Conservation (phyloP, 257 asterid species). For the Haberlea rhodopensis region DNA sequence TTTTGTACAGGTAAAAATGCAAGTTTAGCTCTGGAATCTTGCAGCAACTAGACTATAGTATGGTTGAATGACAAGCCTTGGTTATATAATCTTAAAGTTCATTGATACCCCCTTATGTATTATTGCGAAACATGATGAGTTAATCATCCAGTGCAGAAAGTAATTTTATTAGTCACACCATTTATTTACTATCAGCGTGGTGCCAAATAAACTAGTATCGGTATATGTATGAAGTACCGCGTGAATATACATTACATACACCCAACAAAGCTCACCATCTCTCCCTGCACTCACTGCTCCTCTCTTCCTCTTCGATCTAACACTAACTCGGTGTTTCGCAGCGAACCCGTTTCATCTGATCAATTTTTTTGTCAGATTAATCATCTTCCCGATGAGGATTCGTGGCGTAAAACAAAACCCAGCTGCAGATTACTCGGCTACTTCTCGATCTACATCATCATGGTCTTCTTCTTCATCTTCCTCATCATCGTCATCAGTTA, state of each 20-base stretch:
- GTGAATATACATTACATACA: not conserved
- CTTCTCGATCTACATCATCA: constrained; percentile 26
- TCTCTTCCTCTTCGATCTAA: constrained; percentile 14
- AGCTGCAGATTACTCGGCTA: constrained; percentile 7
- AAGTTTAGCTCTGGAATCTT: too few relatives aligned
- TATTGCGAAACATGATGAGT: too few relatives aligned
- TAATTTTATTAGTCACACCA: too few relatives aligned
- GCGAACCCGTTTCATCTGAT: constrained; percentile 17
- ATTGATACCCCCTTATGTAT: too few relatives aligned
- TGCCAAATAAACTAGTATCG: too few relatives aligned
- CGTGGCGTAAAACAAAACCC: constrained; percentile 28
- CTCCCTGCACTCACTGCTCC: not conserved
- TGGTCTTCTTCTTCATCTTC: constrained; percentile 37
- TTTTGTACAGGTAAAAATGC: too few relatives aligned
- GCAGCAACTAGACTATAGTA: too few relatives aligned
- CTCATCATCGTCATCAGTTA: constrained; percentile 48
- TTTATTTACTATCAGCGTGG: too few relatives aligned
- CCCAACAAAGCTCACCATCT: not conserved
- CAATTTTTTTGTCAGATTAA: not conserved
- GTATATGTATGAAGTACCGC: not conserved
- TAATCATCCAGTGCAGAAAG: too few relatives aligned
- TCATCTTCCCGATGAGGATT: constrained; percentile 26
- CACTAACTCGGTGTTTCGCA: constrained; percentile 10
- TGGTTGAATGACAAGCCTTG: too few relatives aligned
- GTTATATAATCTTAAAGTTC: too few relatives aligned